Conservation (phyloP, 2,329 filamentous ascomycete species). For the Stemphylium beticola region DNA sequence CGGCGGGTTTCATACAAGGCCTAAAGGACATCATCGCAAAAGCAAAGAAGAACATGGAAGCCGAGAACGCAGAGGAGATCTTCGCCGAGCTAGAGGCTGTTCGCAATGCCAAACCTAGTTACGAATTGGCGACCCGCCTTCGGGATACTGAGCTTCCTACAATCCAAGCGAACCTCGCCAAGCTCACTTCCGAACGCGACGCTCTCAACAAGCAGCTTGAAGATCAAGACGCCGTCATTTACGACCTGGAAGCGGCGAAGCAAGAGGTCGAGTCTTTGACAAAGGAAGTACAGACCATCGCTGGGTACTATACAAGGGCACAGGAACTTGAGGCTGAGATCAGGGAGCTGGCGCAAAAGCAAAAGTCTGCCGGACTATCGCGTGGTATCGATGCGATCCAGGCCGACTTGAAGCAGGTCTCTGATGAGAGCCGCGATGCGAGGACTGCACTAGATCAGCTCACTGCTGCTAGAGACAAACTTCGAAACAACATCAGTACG, state of each 20-base stretch:
- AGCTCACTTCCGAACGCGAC: constrained; percentile 52
- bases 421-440: constrained; percentile 69
- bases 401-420: constrained; percentile 70
- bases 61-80: constrained; percentile 66
- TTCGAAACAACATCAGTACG: constrained; percentile 69
- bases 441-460: constrained; percentile 71
- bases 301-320: constrained; percentile 74
- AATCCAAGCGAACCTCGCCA: constrained; percentile 67
- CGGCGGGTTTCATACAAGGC: constrained; percentile 66
- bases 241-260: constrained; percentile 67
- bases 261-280: constrained; percentile 76
- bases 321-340: constrained; percentile 75
- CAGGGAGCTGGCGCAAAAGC: constrained; percentile 74
- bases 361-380: constrained; percentile 69
- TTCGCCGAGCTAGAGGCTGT: constrained; percentile 67
- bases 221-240: constrained; percentile 70
- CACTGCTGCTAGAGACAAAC: constrained; percentile 72
- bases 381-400: constrained; percentile 85
- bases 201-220: constrained; percentile 56
- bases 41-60: constrained; percentile 62
- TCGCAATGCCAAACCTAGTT: constrained; percentile 62
- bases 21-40: constrained; percentile 64
- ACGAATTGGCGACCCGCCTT: constrained; percentile 76
- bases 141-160: constrained; percentile 71
- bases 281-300: constrained; percentile 78